phyloP scores from a whole-genome alignment of 2,329 filamentous ascomycete species.

The Fusarium metavorans region DNA sequence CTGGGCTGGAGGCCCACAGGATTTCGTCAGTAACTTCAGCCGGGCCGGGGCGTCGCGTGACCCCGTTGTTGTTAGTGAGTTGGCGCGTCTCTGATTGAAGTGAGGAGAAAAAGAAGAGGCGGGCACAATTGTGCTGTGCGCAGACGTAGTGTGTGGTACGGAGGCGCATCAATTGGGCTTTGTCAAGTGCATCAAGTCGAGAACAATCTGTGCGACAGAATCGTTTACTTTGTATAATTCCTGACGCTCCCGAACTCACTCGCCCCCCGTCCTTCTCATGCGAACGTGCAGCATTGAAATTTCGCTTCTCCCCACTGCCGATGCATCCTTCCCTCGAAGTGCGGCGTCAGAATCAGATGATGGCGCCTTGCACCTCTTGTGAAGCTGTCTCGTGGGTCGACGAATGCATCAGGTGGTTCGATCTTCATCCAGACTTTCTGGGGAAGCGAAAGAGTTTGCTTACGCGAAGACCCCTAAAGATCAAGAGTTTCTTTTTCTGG shows the following conservation, averaged over 20 bases:
- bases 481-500: conserved; percentile 34
- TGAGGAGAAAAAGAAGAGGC: conserved; percentile 7
- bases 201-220: conserved; percentile 9
- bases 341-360: conserved; percentile 44
- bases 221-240: conserved; percentile 37
- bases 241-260: conserved; percentile 22
- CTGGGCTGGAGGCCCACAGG: conserved; percentile 21
- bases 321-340: conserved; percentile 18
- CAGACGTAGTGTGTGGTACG: conserved; percentile 29
- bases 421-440: conserved; percentile 41
- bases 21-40: conserved; percentile 11
- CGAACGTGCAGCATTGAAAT: conserved; percentile 28
- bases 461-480: conserved; percentile 23
- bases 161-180: conserved; percentile 26
- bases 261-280: conserved; percentile 24
- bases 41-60: conserved; percentile 28
- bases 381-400: conserved; percentile 40
- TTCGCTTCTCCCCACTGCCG: conserved; percentile 13
- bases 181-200: conserved; percentile 15
- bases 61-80: conserved; percentile 12
- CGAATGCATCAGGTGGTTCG: conserved; percentile 43
- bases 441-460: conserved; percentile 34
- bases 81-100: conserved; percentile 10
- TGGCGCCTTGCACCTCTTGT: conserved; percentile 18
- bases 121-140: conserved; percentile 9